Percentiles rank a stretch among this genome's conserved stretches.
These are phyloP conservation scores for Anacardium occidentale DNA, from an alignment of 345 rosid species.

Conservation along the genomic window DNA sequence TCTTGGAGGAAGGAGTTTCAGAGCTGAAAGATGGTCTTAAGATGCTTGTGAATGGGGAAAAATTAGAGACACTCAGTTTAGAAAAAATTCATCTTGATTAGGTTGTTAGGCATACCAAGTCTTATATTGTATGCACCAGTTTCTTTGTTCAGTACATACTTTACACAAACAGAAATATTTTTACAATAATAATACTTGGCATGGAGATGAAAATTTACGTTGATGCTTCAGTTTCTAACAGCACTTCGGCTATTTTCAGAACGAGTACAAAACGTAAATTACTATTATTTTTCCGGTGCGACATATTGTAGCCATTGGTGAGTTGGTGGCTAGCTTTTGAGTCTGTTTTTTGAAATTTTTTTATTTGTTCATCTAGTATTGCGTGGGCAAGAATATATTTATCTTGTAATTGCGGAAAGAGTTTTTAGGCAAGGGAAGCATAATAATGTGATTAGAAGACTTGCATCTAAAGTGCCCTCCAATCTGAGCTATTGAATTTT, in stretches of 20 bases:
- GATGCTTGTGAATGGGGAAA: conserved; percentile 54
- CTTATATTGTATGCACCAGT: too few relatives aligned
- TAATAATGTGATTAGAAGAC: too few relatives aligned
- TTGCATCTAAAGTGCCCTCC: too few relatives aligned
- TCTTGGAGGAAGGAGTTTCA: conserved; percentile 75
- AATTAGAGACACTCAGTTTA: conserved; percentile 38
- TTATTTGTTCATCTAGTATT: not conserved
- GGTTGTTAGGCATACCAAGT: not conserved
- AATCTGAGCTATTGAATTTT: too few relatives aligned
- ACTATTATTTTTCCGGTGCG: not conserved
- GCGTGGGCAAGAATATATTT: not conserved
- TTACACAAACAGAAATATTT: too few relatives aligned
- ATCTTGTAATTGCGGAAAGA: not conserved
- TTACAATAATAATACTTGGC: not conserved
- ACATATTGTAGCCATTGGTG: not conserved
- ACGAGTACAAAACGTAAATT: not conserved
- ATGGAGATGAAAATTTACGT: not conserved
- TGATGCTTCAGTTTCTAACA: not conserved
- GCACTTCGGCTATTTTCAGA: not conserved
- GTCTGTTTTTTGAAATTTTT: too few relatives aligned
- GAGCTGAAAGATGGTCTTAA: conserved; percentile 79
- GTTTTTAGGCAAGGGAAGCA: too few relatives aligned
- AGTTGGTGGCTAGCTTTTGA: not conserved
- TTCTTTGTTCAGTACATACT: too few relatives aligned
- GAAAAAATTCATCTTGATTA: conserved; percentile 51